Conservation (phyloP, 352 stramenopile genomes). For the Blastocystis sp. region DNA sequence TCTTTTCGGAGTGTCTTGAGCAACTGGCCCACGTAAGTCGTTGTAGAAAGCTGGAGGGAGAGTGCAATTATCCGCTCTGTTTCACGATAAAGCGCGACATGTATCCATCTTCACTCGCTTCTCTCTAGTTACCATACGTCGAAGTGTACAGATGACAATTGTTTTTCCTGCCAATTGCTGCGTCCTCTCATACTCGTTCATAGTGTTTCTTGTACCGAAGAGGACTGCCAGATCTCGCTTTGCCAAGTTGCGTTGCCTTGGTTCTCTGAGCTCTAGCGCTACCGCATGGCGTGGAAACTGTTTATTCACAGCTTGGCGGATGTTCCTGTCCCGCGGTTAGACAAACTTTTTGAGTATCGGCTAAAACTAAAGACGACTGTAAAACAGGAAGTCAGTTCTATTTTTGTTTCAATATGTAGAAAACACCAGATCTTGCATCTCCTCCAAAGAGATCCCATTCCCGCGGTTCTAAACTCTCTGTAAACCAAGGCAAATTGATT, state of each 20-base stretch:
- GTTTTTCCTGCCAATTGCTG: background rate
- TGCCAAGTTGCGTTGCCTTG: background rate
- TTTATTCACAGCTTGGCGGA: conserved; percentile 19
- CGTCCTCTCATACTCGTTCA: conserved; percentile 47
- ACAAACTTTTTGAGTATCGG: conserved; percentile 5
- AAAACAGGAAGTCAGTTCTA: background rate
- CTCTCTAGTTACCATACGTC: conserved; percentile 16
- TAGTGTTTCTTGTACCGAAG: conserved; percentile 4
- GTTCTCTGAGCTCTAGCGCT: background rate
- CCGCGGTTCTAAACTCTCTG: background rate
- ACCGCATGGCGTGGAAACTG: background rate
- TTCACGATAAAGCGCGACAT: conserved; percentile 28
- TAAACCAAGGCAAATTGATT: background rate
- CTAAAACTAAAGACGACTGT: background rate
- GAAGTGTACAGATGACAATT: conserved; percentile 22
- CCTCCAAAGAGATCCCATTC: conserved; percentile 2
- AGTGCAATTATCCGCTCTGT: conserved; percentile 21
- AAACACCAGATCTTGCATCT: background rate
- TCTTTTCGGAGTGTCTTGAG: conserved; percentile 16
- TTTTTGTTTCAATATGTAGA: background rate
- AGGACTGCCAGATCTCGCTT: conserved; percentile 12
- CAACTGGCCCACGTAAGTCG: conserved; percentile 29
- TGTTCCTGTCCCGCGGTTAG: background rate
- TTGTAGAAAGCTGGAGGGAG: conserved; percentile 18
- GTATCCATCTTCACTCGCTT: background rate